A percentile compares a stretch with the other conserved stretches of the same genome.
Evolutionary conservation across 2,329 filamentous ascomycete genomes (phyloP).

Genomic region (Diplodia sapinea): DNA sequence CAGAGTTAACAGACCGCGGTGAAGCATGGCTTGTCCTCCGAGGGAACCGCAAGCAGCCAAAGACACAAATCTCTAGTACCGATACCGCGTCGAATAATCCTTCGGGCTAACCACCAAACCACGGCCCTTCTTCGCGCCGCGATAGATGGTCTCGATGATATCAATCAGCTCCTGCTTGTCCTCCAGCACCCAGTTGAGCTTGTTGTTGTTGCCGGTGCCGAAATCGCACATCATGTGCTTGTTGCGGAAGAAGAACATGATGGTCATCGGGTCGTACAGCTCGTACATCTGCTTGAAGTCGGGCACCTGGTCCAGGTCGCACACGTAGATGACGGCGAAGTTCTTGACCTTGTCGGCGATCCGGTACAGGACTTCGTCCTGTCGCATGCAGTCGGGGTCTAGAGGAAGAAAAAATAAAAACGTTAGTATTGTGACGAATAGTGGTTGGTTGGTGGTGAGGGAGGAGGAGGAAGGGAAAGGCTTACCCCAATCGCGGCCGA

Average conservation of each 20-base stretch:
- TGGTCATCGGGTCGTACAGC: conserved; percentile 86
- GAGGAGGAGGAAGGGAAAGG: conserved; percentile 53
- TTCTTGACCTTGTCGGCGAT: conserved; percentile 94
- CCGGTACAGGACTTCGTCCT: conserved; percentile 94
- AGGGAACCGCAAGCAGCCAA: no score
- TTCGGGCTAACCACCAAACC: conserved; percentile 97
- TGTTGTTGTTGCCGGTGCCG: conserved; percentile 96
- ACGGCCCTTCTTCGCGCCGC: conserved; percentile 96
- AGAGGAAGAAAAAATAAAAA: no score
- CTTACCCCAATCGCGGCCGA: conserved; percentile 70
- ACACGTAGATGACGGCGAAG: conserved; percentile 85
- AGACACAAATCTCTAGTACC: conserved; percentile 57
- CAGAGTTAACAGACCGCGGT: background rate
- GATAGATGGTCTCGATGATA: conserved; percentile 97
- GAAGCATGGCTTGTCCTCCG: background rate
- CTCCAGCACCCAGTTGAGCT: conserved; percentile 93
- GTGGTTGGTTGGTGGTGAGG: background rate
- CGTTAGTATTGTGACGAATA: no score
- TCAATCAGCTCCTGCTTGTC: conserved; percentile 99
- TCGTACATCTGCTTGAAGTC: conserved; percentile 48
- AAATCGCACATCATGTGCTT: conserved; percentile 99
- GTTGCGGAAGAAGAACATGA: conserved; percentile 98
- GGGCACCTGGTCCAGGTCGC: conserved; percentile 73
- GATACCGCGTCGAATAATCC: conserved; percentile 70
- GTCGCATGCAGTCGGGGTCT: conserved; percentile 78